phyloP scores from a whole-genome alignment of 192 early-diverging fungal genomes.

The Coemansia furcata region DNA sequence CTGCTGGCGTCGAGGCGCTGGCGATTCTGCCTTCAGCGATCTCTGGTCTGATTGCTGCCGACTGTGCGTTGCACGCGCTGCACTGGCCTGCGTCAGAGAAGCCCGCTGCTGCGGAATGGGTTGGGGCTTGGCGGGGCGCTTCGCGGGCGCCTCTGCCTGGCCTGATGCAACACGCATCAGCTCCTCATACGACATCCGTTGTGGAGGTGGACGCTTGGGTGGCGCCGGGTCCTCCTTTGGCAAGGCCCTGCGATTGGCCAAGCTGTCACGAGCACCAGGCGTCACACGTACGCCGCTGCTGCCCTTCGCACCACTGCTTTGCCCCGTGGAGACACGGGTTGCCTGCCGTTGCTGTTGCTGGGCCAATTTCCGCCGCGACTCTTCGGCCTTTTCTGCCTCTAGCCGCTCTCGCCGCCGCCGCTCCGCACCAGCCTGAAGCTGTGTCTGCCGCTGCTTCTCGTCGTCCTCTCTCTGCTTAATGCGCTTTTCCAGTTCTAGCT shows the following conservation, averaged over 20 bases:
- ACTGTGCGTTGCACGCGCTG: background rate
- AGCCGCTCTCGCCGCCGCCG: slow-evolving; percentile 16
- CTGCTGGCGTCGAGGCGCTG: slow-evolving; percentile 4
- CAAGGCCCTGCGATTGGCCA: background rate
- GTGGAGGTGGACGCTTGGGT: background rate
- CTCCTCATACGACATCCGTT: slow-evolving; percentile 37
- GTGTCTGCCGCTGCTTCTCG: slow-evolving; percentile 19
- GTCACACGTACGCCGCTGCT: background rate
- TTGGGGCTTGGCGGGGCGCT: background rate
- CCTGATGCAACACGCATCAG: slow-evolving; percentile 49
- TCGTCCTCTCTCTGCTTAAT: slow-evolving; percentile 33
- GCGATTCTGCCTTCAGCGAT: background rate
- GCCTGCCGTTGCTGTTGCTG: slow-evolving; percentile 2
- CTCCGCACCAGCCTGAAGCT: slow-evolving; percentile 6
- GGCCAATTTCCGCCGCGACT: background rate
- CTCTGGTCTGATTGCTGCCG: slow-evolving; percentile 1
- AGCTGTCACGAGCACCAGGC: background rate
- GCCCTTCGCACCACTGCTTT: slow-evolving; percentile 2
- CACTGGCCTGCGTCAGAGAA: background rate
- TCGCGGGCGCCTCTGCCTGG: background rate
- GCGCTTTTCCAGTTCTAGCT: slow-evolving; percentile 29
- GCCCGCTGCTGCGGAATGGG: background rate
- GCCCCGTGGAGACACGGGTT: background rate
- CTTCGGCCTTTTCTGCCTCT: slow-evolving; percentile 9
- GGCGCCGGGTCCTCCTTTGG: background rate